These are phyloP conservation scores for Claviceps humidiphila DNA, from an alignment of 2,329 filamentous ascomycete genomes.

Conservation along the genomic window DNA sequence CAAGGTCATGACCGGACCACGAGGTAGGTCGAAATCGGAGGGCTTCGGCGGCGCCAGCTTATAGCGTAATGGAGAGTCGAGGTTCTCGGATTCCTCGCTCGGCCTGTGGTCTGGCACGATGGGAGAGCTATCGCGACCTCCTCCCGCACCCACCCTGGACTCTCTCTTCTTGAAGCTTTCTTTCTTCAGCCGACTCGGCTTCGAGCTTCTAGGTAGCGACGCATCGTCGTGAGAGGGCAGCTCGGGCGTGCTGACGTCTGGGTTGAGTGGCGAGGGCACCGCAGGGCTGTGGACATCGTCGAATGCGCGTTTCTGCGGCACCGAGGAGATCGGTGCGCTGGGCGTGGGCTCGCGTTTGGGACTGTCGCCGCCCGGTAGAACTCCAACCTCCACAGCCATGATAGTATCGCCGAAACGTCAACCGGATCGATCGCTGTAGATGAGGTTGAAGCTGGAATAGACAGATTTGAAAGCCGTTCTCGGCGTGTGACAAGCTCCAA, in stretches of 20 bases:
- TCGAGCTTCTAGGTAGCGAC: constrained; percentile 18
- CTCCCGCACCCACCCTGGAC: constrained; percentile 36
- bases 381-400: constrained; percentile 8
- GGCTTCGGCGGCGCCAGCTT: constrained; percentile 50
- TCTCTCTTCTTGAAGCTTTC: constrained; percentile 57
- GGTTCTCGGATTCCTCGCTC: constrained; percentile 24
- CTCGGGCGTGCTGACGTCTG: constrained; percentile 37
- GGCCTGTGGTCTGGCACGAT: constrained; percentile 44
- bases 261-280: constrained; percentile 63
- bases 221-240: constrained; percentile 32
- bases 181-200: constrained; percentile 43
- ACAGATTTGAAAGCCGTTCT: background rate
- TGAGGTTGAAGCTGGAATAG: background rate
- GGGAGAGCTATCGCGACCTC: constrained; percentile 35
- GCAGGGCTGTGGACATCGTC: constrained; percentile 59
- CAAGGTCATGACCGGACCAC: constrained; percentile 41
- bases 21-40: constrained; percentile 46
- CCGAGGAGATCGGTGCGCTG: constrained; percentile 27
- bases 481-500: too few species aligned
- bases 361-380: constrained; percentile 24
- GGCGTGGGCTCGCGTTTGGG: constrained; percentile 30
- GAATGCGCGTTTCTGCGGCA: constrained; percentile 52
- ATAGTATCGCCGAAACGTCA: background rate
- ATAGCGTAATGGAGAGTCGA: constrained; percentile 43
- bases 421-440: background rate